phyloP scores from a whole-genome alignment of 371 early-diverging fungal species.

The Batkoa obscura region DNA sequence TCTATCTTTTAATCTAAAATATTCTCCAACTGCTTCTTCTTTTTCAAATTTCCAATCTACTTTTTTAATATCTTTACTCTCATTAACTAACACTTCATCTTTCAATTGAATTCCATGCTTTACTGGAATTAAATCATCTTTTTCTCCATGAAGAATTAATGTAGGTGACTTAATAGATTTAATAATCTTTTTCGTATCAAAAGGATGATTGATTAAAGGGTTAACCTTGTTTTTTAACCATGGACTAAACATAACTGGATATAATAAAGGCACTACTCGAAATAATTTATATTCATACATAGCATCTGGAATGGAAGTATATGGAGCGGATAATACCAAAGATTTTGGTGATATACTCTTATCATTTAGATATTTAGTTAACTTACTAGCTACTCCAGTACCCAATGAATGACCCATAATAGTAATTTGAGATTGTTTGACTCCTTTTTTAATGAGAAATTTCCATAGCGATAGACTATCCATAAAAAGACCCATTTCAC shows the following conservation, averaged over 20 bases:
- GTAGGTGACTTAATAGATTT: neutral
- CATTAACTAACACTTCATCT: too few relatives aligned
- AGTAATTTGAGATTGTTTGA: neutral
- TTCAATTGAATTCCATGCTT: neutral
- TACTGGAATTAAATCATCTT: neutral
- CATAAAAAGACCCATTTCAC: neutral
- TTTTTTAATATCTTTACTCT: too few relatives aligned
- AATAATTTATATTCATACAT: neutral
- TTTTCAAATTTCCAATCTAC: too few relatives aligned
- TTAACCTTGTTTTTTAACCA: too few relatives aligned
- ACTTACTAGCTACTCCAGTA: neutral
- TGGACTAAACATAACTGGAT: neutral
- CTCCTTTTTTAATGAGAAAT: neutral
- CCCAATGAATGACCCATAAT: conserved; percentile 3
- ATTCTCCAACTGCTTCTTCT: too few relatives aligned
- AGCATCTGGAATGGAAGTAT: neutral
- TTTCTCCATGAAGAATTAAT: neutral
- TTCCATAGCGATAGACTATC: neutral
- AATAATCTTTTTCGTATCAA: neutral
- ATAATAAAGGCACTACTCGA: neutral
- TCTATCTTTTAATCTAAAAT: too few relatives aligned
- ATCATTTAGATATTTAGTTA: neutral
- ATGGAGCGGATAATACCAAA: neutral
- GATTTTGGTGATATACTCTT: neutral
- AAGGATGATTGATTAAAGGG: neutral